These are phyloP conservation scores for Coemansia sp. DNA, from an alignment of 192 early-diverging fungal genomes.

Conservation along the genomic window DNA sequence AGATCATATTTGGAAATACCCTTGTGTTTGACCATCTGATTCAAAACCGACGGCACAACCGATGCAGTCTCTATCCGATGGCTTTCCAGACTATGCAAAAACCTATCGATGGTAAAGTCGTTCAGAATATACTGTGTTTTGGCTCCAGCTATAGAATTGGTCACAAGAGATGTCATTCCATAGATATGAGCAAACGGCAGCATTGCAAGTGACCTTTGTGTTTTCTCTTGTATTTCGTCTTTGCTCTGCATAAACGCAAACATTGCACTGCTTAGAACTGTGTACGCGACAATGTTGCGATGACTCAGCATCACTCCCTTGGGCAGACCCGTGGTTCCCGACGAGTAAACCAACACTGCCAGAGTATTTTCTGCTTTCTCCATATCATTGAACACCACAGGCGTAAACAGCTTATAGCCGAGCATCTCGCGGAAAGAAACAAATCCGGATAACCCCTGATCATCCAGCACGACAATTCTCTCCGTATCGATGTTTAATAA, in stretches of 20 bases:
- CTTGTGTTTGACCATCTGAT: constrained; percentile 66
- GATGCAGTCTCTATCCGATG: constrained; percentile 61
- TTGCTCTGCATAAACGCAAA: constrained; percentile 42
- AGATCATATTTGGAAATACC: constrained; percentile 69
- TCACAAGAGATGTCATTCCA: constrained; percentile 50
- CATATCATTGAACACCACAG: constrained; percentile 23
- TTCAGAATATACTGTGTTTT: constrained; percentile 65
- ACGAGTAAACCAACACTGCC: constrained; percentile 34
- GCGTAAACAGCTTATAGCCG: constrained; percentile 11
- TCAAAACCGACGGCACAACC: constrained; percentile 60
- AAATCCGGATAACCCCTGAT: constrained; percentile 61
- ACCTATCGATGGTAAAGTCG: constrained; percentile 64
- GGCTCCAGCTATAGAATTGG: constrained; percentile 28
- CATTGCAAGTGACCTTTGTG: constrained; percentile 25
- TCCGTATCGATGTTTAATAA: constrained; percentile 9
- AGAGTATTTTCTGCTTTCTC: constrained; percentile 10
- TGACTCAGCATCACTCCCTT: constrained; percentile 87
- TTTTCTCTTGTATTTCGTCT: constrained; percentile 5
- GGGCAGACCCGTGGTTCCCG: constrained; percentile 56
- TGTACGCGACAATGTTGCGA: constrained; percentile 71
- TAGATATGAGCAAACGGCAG: constrained; percentile 71
- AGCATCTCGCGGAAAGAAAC: constrained; percentile 17
- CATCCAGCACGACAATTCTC: constrained; percentile 47
- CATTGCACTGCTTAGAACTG: constrained; percentile 38
- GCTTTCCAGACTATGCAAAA: constrained; percentile 62